phyloP scores from a whole-genome alignment of 306 rosid species.

The Fragaria iinumae region DNA sequence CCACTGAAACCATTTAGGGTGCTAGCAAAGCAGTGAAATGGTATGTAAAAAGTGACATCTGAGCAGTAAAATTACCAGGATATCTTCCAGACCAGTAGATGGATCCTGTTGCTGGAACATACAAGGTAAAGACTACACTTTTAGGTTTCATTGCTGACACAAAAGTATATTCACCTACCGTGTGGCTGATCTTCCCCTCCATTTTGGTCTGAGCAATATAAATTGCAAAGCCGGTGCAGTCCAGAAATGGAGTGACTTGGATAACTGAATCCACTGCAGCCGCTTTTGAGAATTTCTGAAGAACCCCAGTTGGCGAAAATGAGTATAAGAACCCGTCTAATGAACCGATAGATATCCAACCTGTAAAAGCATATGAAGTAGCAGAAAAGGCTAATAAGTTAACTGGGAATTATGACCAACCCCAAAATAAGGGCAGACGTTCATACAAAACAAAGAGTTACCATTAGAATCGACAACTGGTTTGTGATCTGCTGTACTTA shows the following conservation, averaged over 20 bases:
- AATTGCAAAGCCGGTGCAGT: conserved; percentile 79
- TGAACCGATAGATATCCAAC: conserved; percentile 80
- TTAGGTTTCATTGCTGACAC: conserved; percentile 61
- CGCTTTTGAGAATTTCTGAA: conserved; percentile 62
- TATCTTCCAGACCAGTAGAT: conserved; percentile 64
- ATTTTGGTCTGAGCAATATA: conserved; percentile 61
- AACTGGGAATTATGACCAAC: neutral
- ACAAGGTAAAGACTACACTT: conserved; percentile 48
- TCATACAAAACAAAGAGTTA: conserved; percentile 20
- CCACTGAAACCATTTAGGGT: conserved; percentile 4
- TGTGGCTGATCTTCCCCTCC: conserved; percentile 62
- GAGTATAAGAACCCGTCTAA: conserved; percentile 72
- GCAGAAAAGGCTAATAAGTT: neutral
- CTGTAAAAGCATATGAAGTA: conserved; percentile 30
- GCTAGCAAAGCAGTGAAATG: neutral
- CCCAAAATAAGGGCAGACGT: neutral
- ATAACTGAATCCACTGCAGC: conserved; percentile 37
- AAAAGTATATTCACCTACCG: conserved; percentile 40
- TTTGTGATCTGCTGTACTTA: conserved; percentile 42
- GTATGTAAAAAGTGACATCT: neutral
- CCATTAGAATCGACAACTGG: conserved; percentile 83
- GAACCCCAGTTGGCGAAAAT: conserved; percentile 66
- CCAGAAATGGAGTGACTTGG: conserved; percentile 64
- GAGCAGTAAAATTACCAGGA: conserved; percentile 41
- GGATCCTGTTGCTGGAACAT: conserved; percentile 71